Evolutionary conservation across 345 rosid species (phyloP).

Genomic region (Gossypioides kirkii): DNA sequence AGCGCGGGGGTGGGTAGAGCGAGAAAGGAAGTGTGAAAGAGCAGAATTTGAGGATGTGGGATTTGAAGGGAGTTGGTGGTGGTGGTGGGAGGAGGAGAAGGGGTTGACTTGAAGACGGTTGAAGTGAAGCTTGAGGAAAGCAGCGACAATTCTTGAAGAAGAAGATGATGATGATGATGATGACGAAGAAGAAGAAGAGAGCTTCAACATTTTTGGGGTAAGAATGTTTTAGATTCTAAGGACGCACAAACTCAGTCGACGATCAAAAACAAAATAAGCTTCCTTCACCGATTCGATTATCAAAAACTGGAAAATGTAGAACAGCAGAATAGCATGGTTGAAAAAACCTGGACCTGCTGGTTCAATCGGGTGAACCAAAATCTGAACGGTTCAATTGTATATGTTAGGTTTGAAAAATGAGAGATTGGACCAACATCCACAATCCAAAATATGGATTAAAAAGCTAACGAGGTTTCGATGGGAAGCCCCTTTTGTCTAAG

Average conservation of each 20-base stretch:
- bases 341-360: not conserved
- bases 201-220: constrained; percentile 14
- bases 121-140: constrained; percentile 35
- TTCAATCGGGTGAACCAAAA: not conserved
- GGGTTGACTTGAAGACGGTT: constrained; percentile 20
- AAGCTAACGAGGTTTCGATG: no score
- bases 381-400: no score
- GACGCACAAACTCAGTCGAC: not conserved
- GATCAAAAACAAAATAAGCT: not conserved
- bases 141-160: constrained; percentile 29
- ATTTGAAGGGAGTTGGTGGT: constrained; percentile 25
- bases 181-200: not conserved
- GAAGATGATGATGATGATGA: not conserved
- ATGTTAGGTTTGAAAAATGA: no score
- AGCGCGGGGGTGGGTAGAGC: not conserved
- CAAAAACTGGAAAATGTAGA: not conserved
- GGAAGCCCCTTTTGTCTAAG: no score
- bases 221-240: not conserved
- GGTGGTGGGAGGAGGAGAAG: not conserved
- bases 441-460: no score
- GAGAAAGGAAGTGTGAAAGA: constrained; percentile 30
- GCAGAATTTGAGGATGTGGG: constrained; percentile 29
- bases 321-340: not conserved
- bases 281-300: not conserved
- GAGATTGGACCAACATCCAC: no score